These are phyloP conservation scores for Calonectria pseudoreteaudii DNA, from an alignment of 2,329 filamentous ascomycete species.

Conservation along the genomic window DNA sequence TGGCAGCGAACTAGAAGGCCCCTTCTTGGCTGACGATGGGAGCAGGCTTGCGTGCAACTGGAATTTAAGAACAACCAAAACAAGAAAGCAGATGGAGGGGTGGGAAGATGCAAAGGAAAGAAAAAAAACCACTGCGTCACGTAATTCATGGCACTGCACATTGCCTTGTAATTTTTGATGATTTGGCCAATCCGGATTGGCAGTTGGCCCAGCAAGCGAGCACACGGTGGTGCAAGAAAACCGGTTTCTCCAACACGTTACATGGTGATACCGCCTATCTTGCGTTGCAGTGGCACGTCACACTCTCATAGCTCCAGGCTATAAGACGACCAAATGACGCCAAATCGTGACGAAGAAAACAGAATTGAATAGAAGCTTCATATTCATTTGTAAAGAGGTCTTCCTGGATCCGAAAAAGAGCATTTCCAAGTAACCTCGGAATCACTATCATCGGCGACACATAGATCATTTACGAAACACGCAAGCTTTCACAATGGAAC, in stretches of 20 bases:
- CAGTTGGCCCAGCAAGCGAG: background rate
- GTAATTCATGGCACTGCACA: background rate
- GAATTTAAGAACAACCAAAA: background rate
- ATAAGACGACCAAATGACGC: background rate
- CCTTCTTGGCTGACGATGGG: background rate
- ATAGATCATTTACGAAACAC: background rate
- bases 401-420: background rate
- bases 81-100: background rate
- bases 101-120: background rate
- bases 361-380: background rate
- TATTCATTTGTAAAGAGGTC: background rate
- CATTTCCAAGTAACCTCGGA: background rate
- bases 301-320: background rate
- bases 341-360: too few relatives aligned
- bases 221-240: constrained; percentile 5
- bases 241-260: constrained; percentile 10
- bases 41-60: background rate
- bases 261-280: background rate
- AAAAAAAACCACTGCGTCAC: background rate
- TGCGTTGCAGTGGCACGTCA: constrained; percentile 14
- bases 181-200: background rate
- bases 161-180: background rate
- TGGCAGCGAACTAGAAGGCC: background rate
- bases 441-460: background rate
- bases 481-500: constrained; percentile 3